A percentile compares a stretch with the other conserved stretches of the same genome.
Evolutionary conservation across 352 stramenopile species (phyloP).

Genomic region (Phytophthora crassamura): DNA sequence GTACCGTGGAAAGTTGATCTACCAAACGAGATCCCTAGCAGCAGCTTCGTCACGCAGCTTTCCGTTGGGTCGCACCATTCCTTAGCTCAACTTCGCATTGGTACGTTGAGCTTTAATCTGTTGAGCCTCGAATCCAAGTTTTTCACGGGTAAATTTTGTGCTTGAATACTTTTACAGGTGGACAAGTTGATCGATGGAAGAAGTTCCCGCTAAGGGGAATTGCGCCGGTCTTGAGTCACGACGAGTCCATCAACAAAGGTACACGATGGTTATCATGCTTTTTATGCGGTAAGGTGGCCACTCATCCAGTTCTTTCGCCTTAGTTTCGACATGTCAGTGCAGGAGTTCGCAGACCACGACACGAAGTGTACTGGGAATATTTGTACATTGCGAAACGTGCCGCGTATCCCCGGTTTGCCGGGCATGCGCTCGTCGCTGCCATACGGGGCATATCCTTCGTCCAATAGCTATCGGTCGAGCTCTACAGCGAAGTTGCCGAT

Average conservation of each 20-base stretch:
- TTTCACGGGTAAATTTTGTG: neutral
- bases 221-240: slow-evolving; percentile 22
- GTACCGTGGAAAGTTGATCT: slow-evolving; percentile 65
- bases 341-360: slow-evolving; percentile 42
- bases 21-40: slow-evolving; percentile 14
- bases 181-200: slow-evolving; percentile 65
- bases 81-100: slow-evolving; percentile 59
- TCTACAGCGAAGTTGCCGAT: slow-evolving; percentile 12
- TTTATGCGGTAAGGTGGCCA: neutral
- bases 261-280: neutral
- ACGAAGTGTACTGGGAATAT: slow-evolving; percentile 44
- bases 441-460: slow-evolving; percentile 41
- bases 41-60: slow-evolving; percentile 61
- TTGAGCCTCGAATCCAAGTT: neutral
- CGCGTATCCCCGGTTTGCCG: slow-evolving; percentile 52
- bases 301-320: slow-evolving; percentile 4
- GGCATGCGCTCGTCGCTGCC: slow-evolving; percentile 58
- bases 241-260: slow-evolving; percentile 27
- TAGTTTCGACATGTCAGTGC: slow-evolving; percentile 42
- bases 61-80: slow-evolving; percentile 63
- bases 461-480: slow-evolving; percentile 25
- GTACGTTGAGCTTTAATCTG: slow-evolving; percentile 26
- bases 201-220: slow-evolving; percentile 58
- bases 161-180: slow-evolving; percentile 21
- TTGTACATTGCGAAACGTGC: slow-evolving; percentile 60